Evolutionary conservation across 129 eudicot genomes (phyloP).

Genomic region (Tanacetum coccineum): DNA sequence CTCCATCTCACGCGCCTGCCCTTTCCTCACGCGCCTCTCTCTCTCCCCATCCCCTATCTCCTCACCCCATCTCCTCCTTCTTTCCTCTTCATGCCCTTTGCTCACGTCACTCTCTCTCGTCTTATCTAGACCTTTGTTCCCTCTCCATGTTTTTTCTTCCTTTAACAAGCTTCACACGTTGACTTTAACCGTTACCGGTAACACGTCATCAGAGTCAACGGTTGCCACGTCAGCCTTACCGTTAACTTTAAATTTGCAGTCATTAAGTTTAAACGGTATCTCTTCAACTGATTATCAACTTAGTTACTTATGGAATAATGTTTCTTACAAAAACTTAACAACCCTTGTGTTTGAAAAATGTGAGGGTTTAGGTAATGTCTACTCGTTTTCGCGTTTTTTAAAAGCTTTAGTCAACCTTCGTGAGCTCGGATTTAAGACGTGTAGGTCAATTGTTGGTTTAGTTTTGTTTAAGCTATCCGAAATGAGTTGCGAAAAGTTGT

Average conservation of each 20-base stretch:
- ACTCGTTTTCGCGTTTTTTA: conserved; percentile 33
- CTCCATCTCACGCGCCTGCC: conserved; percentile 38
- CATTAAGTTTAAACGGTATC: conserved; percentile 44
- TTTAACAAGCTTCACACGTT: conserved; percentile 35
- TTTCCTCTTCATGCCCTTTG: conserved; percentile 41
- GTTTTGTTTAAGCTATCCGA: conserved; percentile 45
- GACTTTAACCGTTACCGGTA: conserved; percentile 15
- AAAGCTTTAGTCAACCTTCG: conserved; percentile 24
- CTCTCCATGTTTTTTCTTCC: conserved; percentile 27
- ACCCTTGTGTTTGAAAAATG: conserved; percentile 49
- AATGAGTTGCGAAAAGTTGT: conserved; percentile 26
- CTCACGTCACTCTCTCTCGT: conserved; percentile 40
- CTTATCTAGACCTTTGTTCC: conserved; percentile 39
- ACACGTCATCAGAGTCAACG: background rate
- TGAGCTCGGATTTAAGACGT: conserved; percentile 54
- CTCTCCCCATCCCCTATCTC: conserved; percentile 46
- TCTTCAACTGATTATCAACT: conserved; percentile 42
- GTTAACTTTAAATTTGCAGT: conserved; percentile 25
- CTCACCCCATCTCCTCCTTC: conserved; percentile 26
- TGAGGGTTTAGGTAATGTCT: conserved; percentile 51
- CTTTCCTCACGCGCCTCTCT: conserved; percentile 43
- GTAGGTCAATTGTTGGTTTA: conserved; percentile 41
- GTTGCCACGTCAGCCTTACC: conserved; percentile 10
- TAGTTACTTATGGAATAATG: conserved; percentile 58
- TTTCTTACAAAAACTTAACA: conserved; percentile 30